Evolutionary conservation across 1,139 yeast genomes (phyloP).

Genomic region (Debaryomycetaceae sp.): DNA sequence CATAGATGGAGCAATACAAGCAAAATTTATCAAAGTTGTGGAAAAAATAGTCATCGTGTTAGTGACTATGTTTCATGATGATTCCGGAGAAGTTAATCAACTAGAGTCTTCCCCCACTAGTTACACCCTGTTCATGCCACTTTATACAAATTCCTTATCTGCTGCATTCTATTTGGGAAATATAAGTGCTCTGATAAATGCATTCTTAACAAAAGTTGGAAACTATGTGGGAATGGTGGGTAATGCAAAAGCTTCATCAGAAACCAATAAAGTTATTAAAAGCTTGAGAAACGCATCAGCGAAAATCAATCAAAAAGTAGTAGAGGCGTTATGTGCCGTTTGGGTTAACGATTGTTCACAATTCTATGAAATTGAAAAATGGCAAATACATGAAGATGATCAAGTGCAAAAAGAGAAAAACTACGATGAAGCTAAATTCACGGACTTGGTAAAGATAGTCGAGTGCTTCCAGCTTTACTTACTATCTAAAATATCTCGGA

Average conservation of each 20-base stretch:
- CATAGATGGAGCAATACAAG: slow-evolving; percentile 26
- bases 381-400: slow-evolving; percentile 24
- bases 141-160: slow-evolving; percentile 42
- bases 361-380: slow-evolving; percentile 42
- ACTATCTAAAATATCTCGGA: slow-evolving; percentile 25
- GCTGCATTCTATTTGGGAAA: slow-evolving; percentile 35
- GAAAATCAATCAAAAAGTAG: slow-evolving; percentile 35
- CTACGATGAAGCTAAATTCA: slow-evolving; percentile 1
- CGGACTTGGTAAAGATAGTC: slow-evolving; percentile 16
- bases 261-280: slow-evolving; percentile 39
- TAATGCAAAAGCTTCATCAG: slow-evolving; percentile 27
- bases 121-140: slow-evolving; percentile 39
- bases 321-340: slow-evolving; percentile 45
- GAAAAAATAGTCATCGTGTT: slow-evolving; percentile 26
- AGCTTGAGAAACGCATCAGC: slow-evolving; percentile 30
- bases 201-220: slow-evolving; percentile 33
- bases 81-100: slow-evolving; percentile 26
- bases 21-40: slow-evolving; percentile 24
- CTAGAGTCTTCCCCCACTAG: slow-evolving; percentile 36
- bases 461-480: slow-evolving; percentile 38
- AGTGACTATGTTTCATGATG: slow-evolving; percentile 30
- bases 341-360: slow-evolving; percentile 51
- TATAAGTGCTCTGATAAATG: slow-evolving; percentile 28
- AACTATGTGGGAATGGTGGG: slow-evolving; percentile 32
- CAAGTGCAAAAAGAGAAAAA: background rate